These are phyloP conservation scores for Westerdykella ornata DNA, from an alignment of 2,329 filamentous ascomycete species.

Conservation along the genomic window DNA sequence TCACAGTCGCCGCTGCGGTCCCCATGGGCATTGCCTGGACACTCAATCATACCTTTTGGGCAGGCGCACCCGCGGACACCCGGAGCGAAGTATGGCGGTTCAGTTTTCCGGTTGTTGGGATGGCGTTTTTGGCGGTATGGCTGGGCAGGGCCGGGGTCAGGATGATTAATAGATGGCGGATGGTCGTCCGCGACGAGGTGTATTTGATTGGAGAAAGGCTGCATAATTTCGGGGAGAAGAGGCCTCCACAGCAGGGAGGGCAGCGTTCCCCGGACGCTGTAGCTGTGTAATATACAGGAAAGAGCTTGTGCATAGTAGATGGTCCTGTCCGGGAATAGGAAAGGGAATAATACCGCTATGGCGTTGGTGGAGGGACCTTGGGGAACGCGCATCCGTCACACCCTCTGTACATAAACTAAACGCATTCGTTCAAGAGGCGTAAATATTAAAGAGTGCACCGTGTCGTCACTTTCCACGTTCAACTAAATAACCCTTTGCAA, in stretches of 20 bases:
- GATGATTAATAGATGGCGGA: conserved; percentile 68
- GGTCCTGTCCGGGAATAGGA: too few relatives aligned
- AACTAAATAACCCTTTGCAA: too few relatives aligned
- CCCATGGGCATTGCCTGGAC: conserved; percentile 57
- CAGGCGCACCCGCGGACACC: conserved; percentile 41
- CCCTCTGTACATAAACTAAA: too few relatives aligned
- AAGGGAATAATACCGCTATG: too few relatives aligned
- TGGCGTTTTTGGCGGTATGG: conserved; percentile 43
- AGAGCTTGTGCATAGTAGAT: too few relatives aligned
- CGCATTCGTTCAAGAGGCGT: too few relatives aligned
- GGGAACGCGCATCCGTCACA: too few relatives aligned
- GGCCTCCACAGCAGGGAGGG: conserved; percentile 1
- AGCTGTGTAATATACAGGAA: too few relatives aligned
- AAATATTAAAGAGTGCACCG: too few relatives aligned
- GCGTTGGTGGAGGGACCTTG: too few relatives aligned
- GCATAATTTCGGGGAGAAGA: conserved; percentile 78
- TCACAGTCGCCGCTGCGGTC: conserved; percentile 53
- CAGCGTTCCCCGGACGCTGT: too few relatives aligned
- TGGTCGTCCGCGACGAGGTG: conserved; percentile 83
- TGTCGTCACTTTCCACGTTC: too few relatives aligned
- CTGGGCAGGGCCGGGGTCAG: conserved; percentile 46
- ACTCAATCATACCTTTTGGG: conserved; percentile 40
- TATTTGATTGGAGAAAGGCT: conserved; percentile 91
- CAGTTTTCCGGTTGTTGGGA: conserved; percentile 62
- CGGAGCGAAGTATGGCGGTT: conserved; percentile 55